Percentiles rank a stretch among this genome's conserved stretches.
Evolutionary conservation across 1,284 basidiomycete species (phyloP).

Genomic region (Butyriboletus appendiculatus): DNA sequence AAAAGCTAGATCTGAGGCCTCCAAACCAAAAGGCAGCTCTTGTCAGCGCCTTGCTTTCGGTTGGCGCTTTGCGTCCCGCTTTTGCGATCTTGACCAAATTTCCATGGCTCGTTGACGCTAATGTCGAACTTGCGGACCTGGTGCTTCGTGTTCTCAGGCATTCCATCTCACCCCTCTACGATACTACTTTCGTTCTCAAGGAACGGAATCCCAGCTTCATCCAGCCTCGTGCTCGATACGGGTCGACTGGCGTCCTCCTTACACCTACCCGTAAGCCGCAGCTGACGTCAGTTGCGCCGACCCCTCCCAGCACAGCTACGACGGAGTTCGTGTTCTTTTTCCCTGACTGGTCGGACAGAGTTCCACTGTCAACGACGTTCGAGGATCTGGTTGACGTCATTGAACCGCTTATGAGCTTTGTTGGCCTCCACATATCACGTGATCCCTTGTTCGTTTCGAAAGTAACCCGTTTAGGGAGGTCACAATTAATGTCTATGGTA

Average conservation of each 20-base stretch:
- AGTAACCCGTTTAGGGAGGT: constrained; percentile 57
- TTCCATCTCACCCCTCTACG: constrained; percentile 72
- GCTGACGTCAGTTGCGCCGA: constrained; percentile 71
- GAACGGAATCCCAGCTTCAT: constrained; percentile 61
- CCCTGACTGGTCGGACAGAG: constrained; percentile 73
- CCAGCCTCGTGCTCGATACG: constrained; percentile 63
- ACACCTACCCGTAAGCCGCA: constrained; percentile 57
- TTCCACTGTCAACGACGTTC: constrained; percentile 64
- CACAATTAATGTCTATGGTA: constrained; percentile 47
- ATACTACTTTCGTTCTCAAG: constrained; percentile 49
- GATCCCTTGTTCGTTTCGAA: constrained; percentile 66
- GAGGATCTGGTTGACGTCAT: constrained; percentile 75
- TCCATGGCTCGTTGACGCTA: constrained; percentile 84
- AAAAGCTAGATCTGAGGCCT: constrained; percentile 45
- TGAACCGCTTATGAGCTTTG: constrained; percentile 75
- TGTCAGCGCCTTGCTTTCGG: constrained; percentile 77
- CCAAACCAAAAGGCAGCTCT: constrained; percentile 86
- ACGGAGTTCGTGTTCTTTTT: constrained; percentile 89
- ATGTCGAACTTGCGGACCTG: constrained; percentile 84
- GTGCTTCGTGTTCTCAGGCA: constrained; percentile 73
- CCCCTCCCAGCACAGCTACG: constrained; percentile 70
- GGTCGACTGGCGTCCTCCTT: constrained; percentile 51
- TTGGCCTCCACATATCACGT: constrained; percentile 76
- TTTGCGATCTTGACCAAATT: constrained; percentile 80
- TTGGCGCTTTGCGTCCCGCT: constrained; percentile 82